Base-by-base conservation (phyloP, 805 yeast species). In the Ogataea trehalophila region DNA sequence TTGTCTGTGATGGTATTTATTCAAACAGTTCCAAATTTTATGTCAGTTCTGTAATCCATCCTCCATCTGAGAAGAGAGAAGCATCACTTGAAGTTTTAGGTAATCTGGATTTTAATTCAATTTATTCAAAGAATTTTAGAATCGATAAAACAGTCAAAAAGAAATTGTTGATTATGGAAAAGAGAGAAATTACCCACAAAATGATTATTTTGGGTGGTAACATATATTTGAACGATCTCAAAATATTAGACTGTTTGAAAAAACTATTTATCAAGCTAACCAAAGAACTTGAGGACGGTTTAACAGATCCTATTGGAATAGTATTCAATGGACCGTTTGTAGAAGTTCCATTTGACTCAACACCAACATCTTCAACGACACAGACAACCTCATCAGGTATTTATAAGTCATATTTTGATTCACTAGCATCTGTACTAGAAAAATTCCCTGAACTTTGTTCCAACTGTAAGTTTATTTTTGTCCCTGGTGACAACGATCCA, bases 401-500 rank as follows among this genome's bases (percentile, higher is more conserved):
- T 23, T 87, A 85, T 60, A 85, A 83, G 56, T 72, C 76, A 36
- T 68, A 77, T 23, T 91, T 94, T 66, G 96, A 91, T 58, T 71
- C 80, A 2, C 70, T 94, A 15, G 92, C 95, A 0, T 71, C 73
- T 2, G 58, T 88, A 2, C 59, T 94, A 17, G 76, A 83, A 9
- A 72, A 75, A 42, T 86, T 70, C 55, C 85, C 88, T 0, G 60
- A 63, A 4, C 65, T 89, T 6, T 68, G 81, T 14, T 60, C 68
- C 7, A 60, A 68, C 6, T 74, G 85, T 29, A 81, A 84, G 44
- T 65, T 94, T 29, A 68, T 89, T 1, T 78, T 94, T 49, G 70
- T 92, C 1, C 97, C 98, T 0, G 98, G 99, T 1, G 79, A 80
- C 38, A 86, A 88, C 55, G 99, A 94, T 66, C 97, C 97, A 0